Evolutionary conservation across 225 moss, liverwort and hornwort species (phyloP), one percentile per base, ranked within the genome.

Genomic region (Rhytidiadelphus loreus): DNA sequence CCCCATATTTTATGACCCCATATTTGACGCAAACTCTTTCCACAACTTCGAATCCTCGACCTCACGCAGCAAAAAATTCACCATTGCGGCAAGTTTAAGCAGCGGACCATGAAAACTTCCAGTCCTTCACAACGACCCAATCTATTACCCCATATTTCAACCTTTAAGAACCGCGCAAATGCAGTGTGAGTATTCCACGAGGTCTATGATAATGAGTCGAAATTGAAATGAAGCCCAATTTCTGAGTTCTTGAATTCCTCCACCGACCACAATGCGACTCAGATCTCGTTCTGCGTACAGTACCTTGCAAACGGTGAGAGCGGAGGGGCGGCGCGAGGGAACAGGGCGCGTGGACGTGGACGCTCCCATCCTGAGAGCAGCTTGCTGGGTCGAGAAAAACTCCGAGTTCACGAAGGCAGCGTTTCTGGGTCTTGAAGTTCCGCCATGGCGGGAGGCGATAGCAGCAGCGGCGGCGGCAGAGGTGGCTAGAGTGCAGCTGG

Each of bases 221-320:
- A 82, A 64, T 53, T 37, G 28, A 52, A 52, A 66, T 83, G 83
- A n/a, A 83, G n/a, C 12, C 19, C 83, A n/a, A 18, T 83, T 52
- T n/a, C 52, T 18, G 43, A 21, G 12, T 53, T 21, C 9, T 17
- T 7, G 13, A 37, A n/a, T 37, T n/a, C 60, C 13, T 21, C 26
- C 46, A 39, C 48, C 53, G 29, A 68, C 28, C 55, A 35, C 58
- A 84, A 56, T 57, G 30, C 69, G 32, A 41, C 57, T 57, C 23
- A 53, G 13, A 55, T 39, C 57, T 30, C 30, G 26, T 43, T 30
- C 15, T n/a, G 30, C 41, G 22, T 72, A n/a, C n/a, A n/a, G n/a
- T n/a, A 72, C 59, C 82, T 86, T 91, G 92, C 92, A 85, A 64
- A 91, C 78, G 57, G 90, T 89, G 48, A 89, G 92, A 41, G 41